These are phyloP conservation scores for Globisporangium paroecandrum DNA, from an alignment of 352 stramenopile genomes.

Conservation along the genomic window DNA sequence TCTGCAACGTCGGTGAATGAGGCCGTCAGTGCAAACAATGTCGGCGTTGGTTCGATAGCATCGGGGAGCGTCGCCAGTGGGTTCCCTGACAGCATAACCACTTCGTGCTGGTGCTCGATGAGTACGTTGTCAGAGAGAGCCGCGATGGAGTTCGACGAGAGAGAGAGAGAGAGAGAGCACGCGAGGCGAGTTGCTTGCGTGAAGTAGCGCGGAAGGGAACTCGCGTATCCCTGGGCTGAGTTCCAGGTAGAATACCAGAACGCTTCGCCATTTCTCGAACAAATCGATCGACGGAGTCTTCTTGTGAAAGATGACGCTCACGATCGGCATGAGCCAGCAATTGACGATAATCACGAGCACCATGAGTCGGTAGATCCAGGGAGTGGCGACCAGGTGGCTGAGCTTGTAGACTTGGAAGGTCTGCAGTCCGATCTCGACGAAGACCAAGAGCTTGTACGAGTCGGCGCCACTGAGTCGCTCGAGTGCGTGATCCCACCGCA, in stretches of 20 bases:
- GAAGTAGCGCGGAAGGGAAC: neutral
- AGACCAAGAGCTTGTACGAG: too few relatives aligned
- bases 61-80: constrained; percentile 10
- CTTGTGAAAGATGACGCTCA: too few relatives aligned
- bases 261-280: neutral
- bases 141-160: neutral
- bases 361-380: too few relatives aligned
- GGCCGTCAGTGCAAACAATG: neutral
- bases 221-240: constrained; percentile 4
- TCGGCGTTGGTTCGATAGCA: too few relatives aligned
- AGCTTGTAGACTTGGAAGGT: too few relatives aligned
- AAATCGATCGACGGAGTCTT: neutral
- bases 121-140: neutral
- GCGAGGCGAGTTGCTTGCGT: neutral
- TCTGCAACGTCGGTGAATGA: neutral
- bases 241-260: constrained; percentile 10
- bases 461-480: too few relatives aligned
- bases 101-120: neutral
- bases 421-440: too few relatives aligned
- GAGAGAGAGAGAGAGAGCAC: neutral
- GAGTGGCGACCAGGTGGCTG: too few relatives aligned
- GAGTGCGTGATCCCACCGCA: too few relatives aligned
- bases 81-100: constrained; percentile 15
- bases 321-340: too few relatives aligned
- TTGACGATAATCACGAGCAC: too few relatives aligned